phyloP scores from a whole-genome alignment of 208 protist genomes.

The Trypanosoma caninum region DNA sequence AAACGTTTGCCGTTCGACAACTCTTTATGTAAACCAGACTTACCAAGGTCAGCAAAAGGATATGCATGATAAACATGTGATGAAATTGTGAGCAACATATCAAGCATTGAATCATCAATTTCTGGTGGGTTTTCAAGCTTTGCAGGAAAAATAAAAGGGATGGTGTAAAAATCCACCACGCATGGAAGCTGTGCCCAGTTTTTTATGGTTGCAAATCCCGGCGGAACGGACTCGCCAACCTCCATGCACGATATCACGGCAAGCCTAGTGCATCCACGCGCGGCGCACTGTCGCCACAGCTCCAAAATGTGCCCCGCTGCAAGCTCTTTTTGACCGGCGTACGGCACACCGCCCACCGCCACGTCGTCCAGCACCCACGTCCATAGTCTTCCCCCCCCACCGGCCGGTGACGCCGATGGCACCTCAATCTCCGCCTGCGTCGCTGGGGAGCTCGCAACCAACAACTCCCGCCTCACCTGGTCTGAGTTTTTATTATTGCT shows the following conservation, averaged over 20 bases:
- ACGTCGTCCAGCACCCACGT: conserved; percentile 14
- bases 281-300: conserved; percentile 12
- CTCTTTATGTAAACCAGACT: neutral
- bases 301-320: conserved; percentile 15
- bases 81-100: conserved; percentile 9
- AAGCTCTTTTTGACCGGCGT: neutral
- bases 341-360: conserved; percentile 15
- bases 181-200: conserved; percentile 13
- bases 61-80: conserved; percentile 2
- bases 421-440: neutral
- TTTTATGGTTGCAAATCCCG: conserved; percentile 9
- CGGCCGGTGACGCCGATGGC: neutral
- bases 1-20: neutral
- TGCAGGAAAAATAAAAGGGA: conserved; percentile 10
- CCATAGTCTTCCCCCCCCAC: conserved; percentile 2
- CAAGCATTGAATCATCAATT: neutral
- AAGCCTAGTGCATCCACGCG: neutral
- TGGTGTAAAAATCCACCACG: neutral
- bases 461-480: neutral
- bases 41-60: neutral
- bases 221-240: conserved; percentile 14
- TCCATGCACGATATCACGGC: conserved; percentile 24
- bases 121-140: conserved; percentile 13
- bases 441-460: neutral
- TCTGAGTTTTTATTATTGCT: neutral